Conservation (phyloP, 2,329 filamentous ascomycete species). For the Fusarium begoniae region DNA sequence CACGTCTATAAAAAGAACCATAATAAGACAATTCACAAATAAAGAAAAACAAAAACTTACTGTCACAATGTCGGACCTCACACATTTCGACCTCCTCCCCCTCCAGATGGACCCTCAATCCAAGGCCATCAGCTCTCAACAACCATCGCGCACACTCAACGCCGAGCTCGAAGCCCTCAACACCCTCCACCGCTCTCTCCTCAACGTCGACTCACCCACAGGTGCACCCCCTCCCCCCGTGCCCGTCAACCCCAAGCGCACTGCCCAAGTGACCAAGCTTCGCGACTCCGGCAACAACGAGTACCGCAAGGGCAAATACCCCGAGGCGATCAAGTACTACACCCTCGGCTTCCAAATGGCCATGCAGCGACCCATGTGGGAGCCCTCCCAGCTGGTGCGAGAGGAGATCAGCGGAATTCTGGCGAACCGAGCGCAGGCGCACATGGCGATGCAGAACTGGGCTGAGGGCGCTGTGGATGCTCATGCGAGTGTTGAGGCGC, state of each 20-base stretch:
- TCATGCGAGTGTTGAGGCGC: constrained; percentile 86
- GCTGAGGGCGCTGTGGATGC: constrained; percentile 88
- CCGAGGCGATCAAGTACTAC: constrained; percentile 83
- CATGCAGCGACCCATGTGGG: constrained; percentile 82
- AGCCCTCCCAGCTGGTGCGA: constrained; percentile 81
- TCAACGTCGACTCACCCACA: constrained; percentile 63
- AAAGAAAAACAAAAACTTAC: background rate
- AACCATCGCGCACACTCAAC: constrained; percentile 61
- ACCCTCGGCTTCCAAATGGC: constrained; percentile 92
- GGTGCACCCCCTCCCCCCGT: constrained; percentile 84
- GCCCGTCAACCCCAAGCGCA: constrained; percentile 92
- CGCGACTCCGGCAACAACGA: constrained; percentile 86
- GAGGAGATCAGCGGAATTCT: constrained; percentile 86
- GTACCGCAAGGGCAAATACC: constrained; percentile 79
- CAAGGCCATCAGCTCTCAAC: constrained; percentile 72
- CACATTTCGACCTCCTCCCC: constrained; percentile 84
- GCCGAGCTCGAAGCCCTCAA: constrained; percentile 80
- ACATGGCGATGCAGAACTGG: constrained; percentile 86
- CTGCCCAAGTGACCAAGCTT: constrained; percentile 87
- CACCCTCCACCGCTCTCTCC: constrained; percentile 77
- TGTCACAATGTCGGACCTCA: constrained; percentile 64
- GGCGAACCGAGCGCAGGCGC: constrained; percentile 88
- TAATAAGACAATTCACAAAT: background rate
- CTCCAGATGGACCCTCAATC: constrained; percentile 82
- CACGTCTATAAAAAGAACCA: background rate